These are phyloP conservation scores for Monsonia emarginata DNA, from an alignment of 441 rosid species.

Conservation along the genomic window DNA sequence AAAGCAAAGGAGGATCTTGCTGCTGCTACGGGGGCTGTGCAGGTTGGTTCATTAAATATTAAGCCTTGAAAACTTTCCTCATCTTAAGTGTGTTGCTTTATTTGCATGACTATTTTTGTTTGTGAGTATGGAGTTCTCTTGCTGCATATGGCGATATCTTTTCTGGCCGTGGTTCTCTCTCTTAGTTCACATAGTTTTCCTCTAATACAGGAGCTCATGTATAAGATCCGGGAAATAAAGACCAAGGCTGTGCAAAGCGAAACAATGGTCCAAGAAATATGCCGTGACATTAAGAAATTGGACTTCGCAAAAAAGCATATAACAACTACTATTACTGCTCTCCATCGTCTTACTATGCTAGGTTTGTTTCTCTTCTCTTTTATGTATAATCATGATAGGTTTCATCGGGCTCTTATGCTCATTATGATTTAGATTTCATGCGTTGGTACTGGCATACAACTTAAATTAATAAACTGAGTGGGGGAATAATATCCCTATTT, in stretches of 20 bases:
- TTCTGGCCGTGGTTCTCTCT: slow-evolving; percentile 6
- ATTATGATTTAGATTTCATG: background rate
- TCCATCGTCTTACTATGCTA: slow-evolving; percentile 97
- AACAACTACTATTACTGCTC: slow-evolving; percentile 96
- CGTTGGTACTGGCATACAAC: background rate
- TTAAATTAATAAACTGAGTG: background rate
- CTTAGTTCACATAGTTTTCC: slow-evolving; percentile 17
- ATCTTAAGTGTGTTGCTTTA: background rate
- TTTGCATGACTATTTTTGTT: background rate
- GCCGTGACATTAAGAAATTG: slow-evolving; percentile 97
- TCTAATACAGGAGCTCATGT: slow-evolving; percentile 65
- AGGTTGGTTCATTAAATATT: slow-evolving; percentile 43
- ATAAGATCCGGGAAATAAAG: slow-evolving; percentile 90
- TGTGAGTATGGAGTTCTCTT: background rate
- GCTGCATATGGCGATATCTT: background rate
- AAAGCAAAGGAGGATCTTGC: slow-evolving; percentile 99
- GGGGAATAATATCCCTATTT: background rate
- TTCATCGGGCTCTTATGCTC: background rate
- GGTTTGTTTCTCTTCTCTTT: slow-evolving; percentile 38
- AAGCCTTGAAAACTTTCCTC: slow-evolving; percentile 4
- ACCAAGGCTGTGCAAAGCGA: slow-evolving; percentile 99
- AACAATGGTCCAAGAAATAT: slow-evolving; percentile 98
- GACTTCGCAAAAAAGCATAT: slow-evolving; percentile 99
- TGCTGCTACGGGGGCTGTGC: slow-evolving; percentile 89
- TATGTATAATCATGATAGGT: background rate